Percentiles rank a stretch among this genome's conserved stretches.
Conservation (phyloP, 495 filamentous ascomycete species). For the Podospora didyma region DNA sequence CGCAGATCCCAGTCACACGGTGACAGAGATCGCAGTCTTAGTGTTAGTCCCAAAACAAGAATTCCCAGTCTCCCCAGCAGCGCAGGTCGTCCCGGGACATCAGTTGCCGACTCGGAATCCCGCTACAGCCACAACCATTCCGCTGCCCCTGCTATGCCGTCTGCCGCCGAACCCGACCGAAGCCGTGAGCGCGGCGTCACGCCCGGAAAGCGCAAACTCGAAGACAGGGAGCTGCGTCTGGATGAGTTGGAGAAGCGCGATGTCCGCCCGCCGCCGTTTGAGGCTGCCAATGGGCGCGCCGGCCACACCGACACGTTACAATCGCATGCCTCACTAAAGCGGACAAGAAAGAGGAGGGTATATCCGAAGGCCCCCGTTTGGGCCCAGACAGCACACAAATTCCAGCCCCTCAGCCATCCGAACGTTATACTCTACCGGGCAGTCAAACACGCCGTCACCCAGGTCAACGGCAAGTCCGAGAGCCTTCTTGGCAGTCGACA, state of each 20-base stretch:
- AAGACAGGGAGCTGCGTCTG: constrained; percentile 42
- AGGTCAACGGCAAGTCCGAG: constrained; percentile 37
- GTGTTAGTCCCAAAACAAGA: constrained; percentile 62
- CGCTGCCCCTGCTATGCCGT: constrained; percentile 24
- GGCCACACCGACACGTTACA: constrained; percentile 12
- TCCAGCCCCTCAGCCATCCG: constrained; percentile 24
- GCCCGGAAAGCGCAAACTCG: constrained; percentile 52
- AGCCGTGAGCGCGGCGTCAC: constrained; percentile 31
- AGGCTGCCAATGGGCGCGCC: constrained; percentile 37
- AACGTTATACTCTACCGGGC: constrained; percentile 38
- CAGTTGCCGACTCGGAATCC: constrained; percentile 39
- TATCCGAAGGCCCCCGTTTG: constrained; percentile 41
- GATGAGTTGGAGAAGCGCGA: constrained; percentile 43
- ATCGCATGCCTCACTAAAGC: constrained; percentile 25
- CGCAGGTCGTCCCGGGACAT: constrained; percentile 35
- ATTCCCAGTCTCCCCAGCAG: constrained; percentile 48
- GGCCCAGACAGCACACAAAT: constrained; percentile 31
- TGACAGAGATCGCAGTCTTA: constrained; percentile 57
- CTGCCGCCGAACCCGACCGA: constrained; percentile 18
- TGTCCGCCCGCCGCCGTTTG: constrained; percentile 38
- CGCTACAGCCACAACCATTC: constrained; percentile 30
- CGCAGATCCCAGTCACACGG: constrained; percentile 39
- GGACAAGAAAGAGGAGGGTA: constrained; percentile 29
- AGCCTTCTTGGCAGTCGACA: constrained; percentile 40
- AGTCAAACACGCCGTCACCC: constrained; percentile 18